Evolutionary conservation across 805 yeast genomes (phyloP), one percentile per base, ranked within the genome.

Genomic region (Dipodascopsis tothii): DNA sequence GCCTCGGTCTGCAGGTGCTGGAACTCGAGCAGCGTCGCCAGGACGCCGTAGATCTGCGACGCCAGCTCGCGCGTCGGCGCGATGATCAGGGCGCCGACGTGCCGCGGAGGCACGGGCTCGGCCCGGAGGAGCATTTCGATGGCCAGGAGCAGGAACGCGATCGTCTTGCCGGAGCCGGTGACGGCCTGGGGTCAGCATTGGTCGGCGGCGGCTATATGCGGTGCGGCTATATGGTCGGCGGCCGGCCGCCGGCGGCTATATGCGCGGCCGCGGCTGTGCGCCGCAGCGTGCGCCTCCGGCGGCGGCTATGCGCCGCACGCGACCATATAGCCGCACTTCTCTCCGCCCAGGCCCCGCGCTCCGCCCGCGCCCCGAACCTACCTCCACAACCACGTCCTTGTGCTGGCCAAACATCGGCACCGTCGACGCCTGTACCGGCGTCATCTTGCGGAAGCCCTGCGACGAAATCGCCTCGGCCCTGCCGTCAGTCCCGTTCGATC

Each of bases 111-210:
- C 56, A 64, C 42, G 57, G 60, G 44, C 55, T 55, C 61, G 5
- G 55, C 46, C 27, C 55, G 48, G 70, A 64, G 20, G 55, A 53
- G 25, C 7, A 87, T 63, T 55, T 87, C 90, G 3, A 87, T 57
- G 1, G 84, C 73, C 0, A 98, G 98, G 2, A 92, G 71, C 3
- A 80, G 77, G 66, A 84, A 92, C 2, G 96, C 82, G n/a, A 88
- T 62, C 0, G 98, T 92, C 61, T 92, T 92, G n/a, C 98, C 98
- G 0, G 96, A 87, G 0, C 98, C 98, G 0, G 98, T 92, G 1
- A 86, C 95, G 0, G 96, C 95, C 52, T 48, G 17, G 17, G 25
- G n/a, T n/a, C n/a, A n/a, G n/a, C n/a, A n/a, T n/a, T n/a, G n/a
- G n/a, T n/a, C n/a, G n/a, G n/a, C n/a, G n/a, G n/a, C n/a, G n/a